Evolutionary conservation across 371 early-diverging fungal genomes (phyloP), one percentile per base, ranked within the genome.

Genomic region (Syncephalis plumigaleata): DNA sequence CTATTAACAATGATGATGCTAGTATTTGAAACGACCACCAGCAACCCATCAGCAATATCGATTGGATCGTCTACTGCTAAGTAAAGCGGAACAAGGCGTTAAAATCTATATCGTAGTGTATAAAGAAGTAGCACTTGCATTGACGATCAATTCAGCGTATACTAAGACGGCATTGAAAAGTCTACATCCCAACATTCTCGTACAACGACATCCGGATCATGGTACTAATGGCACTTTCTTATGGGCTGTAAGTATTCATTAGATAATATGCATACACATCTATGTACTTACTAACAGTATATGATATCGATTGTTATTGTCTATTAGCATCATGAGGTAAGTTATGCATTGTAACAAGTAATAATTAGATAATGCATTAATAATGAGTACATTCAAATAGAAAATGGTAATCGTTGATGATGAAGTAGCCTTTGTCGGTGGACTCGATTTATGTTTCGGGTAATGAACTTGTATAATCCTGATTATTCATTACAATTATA

Each of bases 391-490:
- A 31, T 31, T 31, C 3, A 25, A 36, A 13, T 52, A 90, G 68
- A 94, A 94, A 73, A 75, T 88, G 21, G 79, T 81, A 1, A 70
- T 91, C 2, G 68, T 94, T 1, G 94, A 94, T 61, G 70, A 78
- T 49, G 66, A 74, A 24, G 55, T 87, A 42, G 90, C 85, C 9
- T 94, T 87, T 52, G 70, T 89, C 37, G 94, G 94, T 45, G 94
- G 94, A 0, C 66, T 94, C 24, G 94, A 94, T 55, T 58, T 91
- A 48, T 92, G 92, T 64, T 83, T 81, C 61, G 94, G 71, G 70
- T 70, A 63, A 56, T 36, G 1, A 2, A 17, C 38, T n/a, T 1
- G 42, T 1, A 7, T 7, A 31, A 7, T 11, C 11, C 4, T 31
- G 4, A 11, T 7, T 31, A 11, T 31, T 31, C 11, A 31, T 31